Evolutionary conservation across 352 stramenopile species (phyloP), one percentile per base, ranked within the genome.

Genomic region (Hyaloperonospora arabidopsidis): DNA sequence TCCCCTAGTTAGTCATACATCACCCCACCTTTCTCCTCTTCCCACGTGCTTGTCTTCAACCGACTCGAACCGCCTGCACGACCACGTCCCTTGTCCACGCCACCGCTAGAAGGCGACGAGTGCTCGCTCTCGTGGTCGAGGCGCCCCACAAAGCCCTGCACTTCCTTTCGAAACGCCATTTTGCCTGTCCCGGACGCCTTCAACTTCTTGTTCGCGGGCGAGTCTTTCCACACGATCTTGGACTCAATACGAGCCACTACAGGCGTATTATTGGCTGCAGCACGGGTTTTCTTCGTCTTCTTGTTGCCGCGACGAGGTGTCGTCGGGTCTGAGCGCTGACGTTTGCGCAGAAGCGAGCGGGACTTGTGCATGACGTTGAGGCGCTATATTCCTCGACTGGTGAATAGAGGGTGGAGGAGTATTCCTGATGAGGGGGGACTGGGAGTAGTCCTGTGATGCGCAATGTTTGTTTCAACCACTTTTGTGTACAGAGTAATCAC

Each of bases 181-280:
- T 87, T 87, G 10, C 72, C 72, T 1, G 76, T 87, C 4, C 82
- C 82, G 10, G 76, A 89, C 5, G 84, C 69, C 47, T 79, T 69
- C 51, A 93, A 86, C 45, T 90, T 75, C 63, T 93, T 93, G 19
- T 86, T 78, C 3, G 63, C 76, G 1, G 82, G 82, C 19, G 79
- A 90, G 53, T 93, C 82, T 40, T 81, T 84, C 82, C 82, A 93
- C 45, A 93, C 75, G 55, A 93, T 79, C 44, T 68, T 72, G 28
- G 61, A 66, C 48, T 79, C 67, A 15, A 18, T 45, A 32, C 57
- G 51, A 18, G 49, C 46, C 11, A 41, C 63, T 21, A 45, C 57
- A 19, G 57, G 52, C 7, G 50, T 65, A 23, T 54, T 57, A 44
- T 4, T 44, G 11, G 15, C 11, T 21, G 8, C 7, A 14, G 2